These are phyloP conservation scores for Phlebiopsis gigantea DNA, from an alignment of 768 basidiomycete species.

Conservation along the genomic window DNA sequence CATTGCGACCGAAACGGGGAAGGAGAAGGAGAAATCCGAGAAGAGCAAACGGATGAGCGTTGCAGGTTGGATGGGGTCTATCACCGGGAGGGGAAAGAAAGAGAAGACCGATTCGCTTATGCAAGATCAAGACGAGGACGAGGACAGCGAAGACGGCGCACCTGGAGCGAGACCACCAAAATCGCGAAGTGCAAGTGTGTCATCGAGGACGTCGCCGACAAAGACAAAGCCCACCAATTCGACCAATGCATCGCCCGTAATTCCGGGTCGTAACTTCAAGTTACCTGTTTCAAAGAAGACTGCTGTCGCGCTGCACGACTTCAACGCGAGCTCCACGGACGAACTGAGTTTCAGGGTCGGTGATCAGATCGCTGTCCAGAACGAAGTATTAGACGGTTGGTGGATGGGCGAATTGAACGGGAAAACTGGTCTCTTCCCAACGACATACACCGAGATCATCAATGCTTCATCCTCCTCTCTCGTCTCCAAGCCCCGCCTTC, in stretches of 20 bases:
- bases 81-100: conserved; percentile 53
- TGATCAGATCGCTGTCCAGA: conserved; percentile 68
- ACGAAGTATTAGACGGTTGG: conserved; percentile 86
- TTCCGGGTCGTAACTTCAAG: conserved; percentile 40
- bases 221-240: conserved; percentile 15
- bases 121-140: conserved; percentile 37
- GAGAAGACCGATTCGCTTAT: conserved; percentile 42
- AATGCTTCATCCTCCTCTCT: conserved; percentile 24
- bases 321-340: conserved; percentile 59
- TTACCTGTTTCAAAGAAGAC: conserved; percentile 37
- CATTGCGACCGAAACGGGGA: conserved; percentile 22
- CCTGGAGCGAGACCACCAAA: conserved; percentile 9
- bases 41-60: conserved; percentile 35
- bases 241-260: conserved; percentile 18
- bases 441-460: conserved; percentile 59
- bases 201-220: conserved; percentile 7
- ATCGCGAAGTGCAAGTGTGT: conserved; percentile 6
- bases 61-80: conserved; percentile 56
- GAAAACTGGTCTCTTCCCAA: conserved; percentile 76
- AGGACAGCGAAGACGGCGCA: conserved; percentile 24
- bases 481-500: conserved; percentile 20
- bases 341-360: conserved; percentile 75
- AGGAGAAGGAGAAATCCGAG: conserved; percentile 28
- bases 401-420: conserved; percentile 81
- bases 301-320: conserved; percentile 73